Evolutionary conservation across 257 asterid species (phyloP).

Genomic region (Scutellaria minor): DNA sequence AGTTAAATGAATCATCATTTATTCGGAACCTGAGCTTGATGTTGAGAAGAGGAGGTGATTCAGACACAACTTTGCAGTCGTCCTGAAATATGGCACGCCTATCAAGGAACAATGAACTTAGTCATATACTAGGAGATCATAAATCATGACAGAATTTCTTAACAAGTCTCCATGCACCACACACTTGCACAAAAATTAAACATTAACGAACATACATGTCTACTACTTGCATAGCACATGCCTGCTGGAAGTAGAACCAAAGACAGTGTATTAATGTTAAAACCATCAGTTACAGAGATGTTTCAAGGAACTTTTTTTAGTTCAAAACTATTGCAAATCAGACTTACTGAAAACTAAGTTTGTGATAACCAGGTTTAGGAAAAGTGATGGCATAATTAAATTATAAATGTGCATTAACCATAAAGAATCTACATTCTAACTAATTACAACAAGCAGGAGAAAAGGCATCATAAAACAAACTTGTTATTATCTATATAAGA

Average conservation of each 20-base stretch:
- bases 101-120: constrained; percentile 37
- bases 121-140: constrained; percentile 28
- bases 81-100: constrained; percentile 98
- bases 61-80: constrained; percentile 73
- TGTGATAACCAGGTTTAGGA: neutral
- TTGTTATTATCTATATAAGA: neutral
- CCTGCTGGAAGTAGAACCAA: neutral
- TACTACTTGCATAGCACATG: constrained; percentile 5
- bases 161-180: neutral
- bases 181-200: neutral
- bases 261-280: neutral
- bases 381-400: neutral
- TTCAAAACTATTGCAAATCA: neutral
- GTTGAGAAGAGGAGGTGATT: constrained; percentile 69
- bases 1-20: constrained; percentile 22
- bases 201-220: constrained; percentile 13
- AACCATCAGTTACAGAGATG: neutral
- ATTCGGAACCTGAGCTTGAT: constrained; percentile 80
- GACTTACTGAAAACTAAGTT: neutral
- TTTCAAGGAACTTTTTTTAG: neutral
- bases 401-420: neutral
- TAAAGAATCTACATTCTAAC: neutral
- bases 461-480: constrained; percentile 19
- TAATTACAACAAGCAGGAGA: neutral
- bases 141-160: constrained; percentile 23